Evolutionary conservation across 331 rosid genomes (phyloP), one percentile per base, ranked within the genome.

Genomic region (Saraca asoca): DNA sequence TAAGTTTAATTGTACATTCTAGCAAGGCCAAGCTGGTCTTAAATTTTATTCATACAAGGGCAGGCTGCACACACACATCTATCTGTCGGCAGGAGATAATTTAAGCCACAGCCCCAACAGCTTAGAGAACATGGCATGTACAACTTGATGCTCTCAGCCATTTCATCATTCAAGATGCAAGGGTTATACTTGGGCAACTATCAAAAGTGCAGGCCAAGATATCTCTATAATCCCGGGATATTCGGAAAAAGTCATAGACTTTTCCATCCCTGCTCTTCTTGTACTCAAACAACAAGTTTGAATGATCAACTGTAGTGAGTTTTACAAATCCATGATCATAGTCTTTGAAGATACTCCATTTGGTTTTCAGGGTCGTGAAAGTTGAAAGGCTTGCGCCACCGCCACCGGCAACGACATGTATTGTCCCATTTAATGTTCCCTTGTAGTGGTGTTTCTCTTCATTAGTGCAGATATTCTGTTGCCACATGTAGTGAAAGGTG

Each of bases 161-260:
- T 62, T 54, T 71, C 62, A 31, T 39, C 62, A 24, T 62, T 69
- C 79, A 90, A 74, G 88, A 75, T 7, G 95, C 88, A 38, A 78
- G 66, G n/a, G 91, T 85, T 52, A 55, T 54, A 29, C 85, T 81
- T 2, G 83, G 81, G 68, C 91, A 87, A 44, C 90, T 79, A 74
- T 90, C 90, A 29, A 70, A 60, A 3, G 75, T 66, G 86, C 96
- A 85, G 61, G 88, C 95, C 74, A 87, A 78, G 76, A 85, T 83
- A 77, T 85, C 88, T 69, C 83, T 79, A 10, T 90, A 90, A 67
- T 81, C 88, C 52, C 88, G 70, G 4, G 88, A 66, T 58, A 90
- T 81, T 60, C 73, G 76, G 81, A 83, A 85, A 4, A 85, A 83
- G 70, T 87, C 96, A 2, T 83, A 83, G 56, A 83, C 91, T 49